A percentile compares a stretch with the other conserved stretches of the same genome.
Conservation (phyloP, 441 rosid species). For the Euphorbia celastroides region DNA sequence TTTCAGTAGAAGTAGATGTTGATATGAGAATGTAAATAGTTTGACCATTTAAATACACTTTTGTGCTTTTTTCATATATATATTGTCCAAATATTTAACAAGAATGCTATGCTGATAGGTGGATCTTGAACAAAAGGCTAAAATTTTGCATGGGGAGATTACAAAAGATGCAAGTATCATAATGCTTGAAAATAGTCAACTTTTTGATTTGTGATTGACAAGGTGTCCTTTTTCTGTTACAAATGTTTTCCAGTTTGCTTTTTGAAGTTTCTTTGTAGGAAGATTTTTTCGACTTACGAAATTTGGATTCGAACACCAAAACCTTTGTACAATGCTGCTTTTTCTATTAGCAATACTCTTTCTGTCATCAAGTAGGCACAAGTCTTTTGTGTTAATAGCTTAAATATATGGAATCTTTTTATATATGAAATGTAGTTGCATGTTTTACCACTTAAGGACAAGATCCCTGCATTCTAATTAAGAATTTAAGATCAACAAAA, state of each 20-base stretch:
- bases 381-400: background rate
- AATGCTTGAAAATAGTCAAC: background rate
- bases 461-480: background rate
- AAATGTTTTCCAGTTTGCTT: background rate
- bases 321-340: too few relatives aligned
- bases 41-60: background rate
- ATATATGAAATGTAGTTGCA: background rate
- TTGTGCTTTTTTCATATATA: background rate
- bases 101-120: slow-evolving; percentile 24
- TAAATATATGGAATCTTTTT: background rate
- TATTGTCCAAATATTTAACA: background rate
- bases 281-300: background rate
- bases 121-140: slow-evolving; percentile 43
- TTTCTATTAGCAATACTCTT: background rate
- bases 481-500: too few relatives aligned
- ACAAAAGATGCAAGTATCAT: slow-evolving; percentile 36
- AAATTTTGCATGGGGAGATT: slow-evolving; percentile 39
- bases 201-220: background rate
- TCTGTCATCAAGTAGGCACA: background rate
- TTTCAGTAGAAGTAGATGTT: background rate
- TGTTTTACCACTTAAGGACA: background rate
- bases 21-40: background rate
- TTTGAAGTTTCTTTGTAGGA: background rate
- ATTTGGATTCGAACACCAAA: background rate
- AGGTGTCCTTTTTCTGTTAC: background rate